phyloP scores from a whole-genome alignment of 441 rosid genomes.

The Breynia disticha region DNA sequence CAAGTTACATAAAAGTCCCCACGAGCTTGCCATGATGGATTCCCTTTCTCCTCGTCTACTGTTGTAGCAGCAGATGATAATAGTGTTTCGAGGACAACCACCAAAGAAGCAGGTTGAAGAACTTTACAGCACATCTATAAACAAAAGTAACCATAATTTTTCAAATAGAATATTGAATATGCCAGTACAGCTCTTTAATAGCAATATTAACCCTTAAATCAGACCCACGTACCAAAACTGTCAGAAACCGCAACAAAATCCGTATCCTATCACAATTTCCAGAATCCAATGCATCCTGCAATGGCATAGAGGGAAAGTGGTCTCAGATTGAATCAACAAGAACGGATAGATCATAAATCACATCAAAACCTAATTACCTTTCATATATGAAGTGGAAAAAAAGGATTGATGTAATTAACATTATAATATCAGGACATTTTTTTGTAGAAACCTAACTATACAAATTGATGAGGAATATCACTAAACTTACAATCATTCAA shows the following conservation, averaged over 20 bases:
- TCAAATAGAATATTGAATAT: background rate
- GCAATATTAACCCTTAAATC: slow-evolving; percentile 2
- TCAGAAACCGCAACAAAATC: slow-evolving; percentile 74
- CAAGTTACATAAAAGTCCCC: slow-evolving; percentile 92
- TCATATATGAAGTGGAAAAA: no score
- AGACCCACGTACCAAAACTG: slow-evolving; percentile 55
- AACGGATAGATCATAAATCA: background rate
- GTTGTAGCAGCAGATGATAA: slow-evolving; percentile 96
- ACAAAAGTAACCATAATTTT: slow-evolving; percentile 8
- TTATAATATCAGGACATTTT: no score
- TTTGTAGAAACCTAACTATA: no score
- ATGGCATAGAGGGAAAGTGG: slow-evolving; percentile 11
- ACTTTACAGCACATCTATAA: slow-evolving; percentile 93
- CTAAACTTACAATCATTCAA: no score
- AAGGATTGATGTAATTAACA: no score
- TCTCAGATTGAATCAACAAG: slow-evolving; percentile 5
- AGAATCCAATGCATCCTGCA: slow-evolving; percentile 69
- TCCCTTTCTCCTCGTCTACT: slow-evolving; percentile 97
- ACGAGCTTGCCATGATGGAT: slow-evolving; percentile 92
- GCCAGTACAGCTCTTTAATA: slow-evolving; percentile 8
- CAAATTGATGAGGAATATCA: no score
- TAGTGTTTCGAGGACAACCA: slow-evolving; percentile 74
- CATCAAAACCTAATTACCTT: no score
- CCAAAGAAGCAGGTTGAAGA: slow-evolving; percentile 77
- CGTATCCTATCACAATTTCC: slow-evolving; percentile 74